phyloP scores from a whole-genome alignment of 768 basidiomycete species.

The Dacryopinax spathularia region DNA sequence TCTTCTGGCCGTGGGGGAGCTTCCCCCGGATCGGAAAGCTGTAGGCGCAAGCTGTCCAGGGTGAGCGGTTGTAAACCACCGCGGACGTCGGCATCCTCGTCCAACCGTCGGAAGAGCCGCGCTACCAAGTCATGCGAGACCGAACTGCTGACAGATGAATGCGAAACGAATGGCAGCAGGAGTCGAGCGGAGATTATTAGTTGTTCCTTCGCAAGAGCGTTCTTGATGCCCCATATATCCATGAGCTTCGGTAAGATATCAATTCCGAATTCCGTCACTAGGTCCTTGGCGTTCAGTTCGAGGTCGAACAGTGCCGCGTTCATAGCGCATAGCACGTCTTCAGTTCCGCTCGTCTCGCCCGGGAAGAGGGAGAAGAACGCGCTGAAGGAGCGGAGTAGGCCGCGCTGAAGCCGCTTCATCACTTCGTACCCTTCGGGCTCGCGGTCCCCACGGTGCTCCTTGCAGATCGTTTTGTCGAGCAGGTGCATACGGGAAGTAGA shows the following conservation, averaged over 20 bases:
- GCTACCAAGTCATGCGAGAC: slow-evolving; percentile 35
- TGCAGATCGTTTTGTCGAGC: slow-evolving; percentile 27
- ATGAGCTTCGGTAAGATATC: slow-evolving; percentile 51
- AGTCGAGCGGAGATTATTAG: slow-evolving; percentile 57
- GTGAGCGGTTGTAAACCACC: slow-evolving; percentile 53
- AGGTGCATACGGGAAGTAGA: slow-evolving; percentile 45
- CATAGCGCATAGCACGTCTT: slow-evolving; percentile 55
- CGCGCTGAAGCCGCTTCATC: slow-evolving; percentile 23
- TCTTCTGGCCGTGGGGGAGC: background rate
- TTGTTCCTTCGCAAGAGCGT: slow-evolving; percentile 59
- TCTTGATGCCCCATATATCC: slow-evolving; percentile 65
- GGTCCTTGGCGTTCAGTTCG: slow-evolving; percentile 55
- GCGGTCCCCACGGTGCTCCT: background rate
- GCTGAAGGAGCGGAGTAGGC: slow-evolving; percentile 44
- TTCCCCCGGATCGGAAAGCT: slow-evolving; percentile 21
- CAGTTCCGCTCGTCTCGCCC: slow-evolving; percentile 62
- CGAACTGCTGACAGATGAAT: slow-evolving; percentile 19
- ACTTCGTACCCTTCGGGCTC: background rate
- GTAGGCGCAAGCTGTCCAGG: slow-evolving; percentile 50
- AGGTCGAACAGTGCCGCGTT: slow-evolving; percentile 57
- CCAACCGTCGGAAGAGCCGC: slow-evolving; percentile 41
- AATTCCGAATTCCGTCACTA: slow-evolving; percentile 46
- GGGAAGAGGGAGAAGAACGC: slow-evolving; percentile 55
- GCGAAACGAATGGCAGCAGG: slow-evolving; percentile 56
- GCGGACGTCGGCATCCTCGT: slow-evolving; percentile 47